Base-by-base conservation (phyloP, 176 grass and related monocot genomes). In the Juncus inflexus region DNA sequence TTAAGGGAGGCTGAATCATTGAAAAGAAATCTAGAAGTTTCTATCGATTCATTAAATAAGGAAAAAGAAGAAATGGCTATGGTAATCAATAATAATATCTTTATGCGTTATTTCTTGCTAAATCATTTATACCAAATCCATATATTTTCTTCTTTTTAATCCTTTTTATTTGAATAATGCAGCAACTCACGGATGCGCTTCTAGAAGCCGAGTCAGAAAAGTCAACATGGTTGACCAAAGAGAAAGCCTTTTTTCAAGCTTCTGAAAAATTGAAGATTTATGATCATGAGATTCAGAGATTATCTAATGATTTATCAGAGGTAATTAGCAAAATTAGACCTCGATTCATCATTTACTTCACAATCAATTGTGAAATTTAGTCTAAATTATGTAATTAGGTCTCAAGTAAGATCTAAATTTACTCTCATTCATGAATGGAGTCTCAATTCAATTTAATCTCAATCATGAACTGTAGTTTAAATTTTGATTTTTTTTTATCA, bases 181-280 rank as follows among this genome's bases (percentile, higher is more conserved):
- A 92, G 88, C 80, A 99, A 99, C 80, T 99, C 65, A 91, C 94
- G 40, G 88, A 91, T 80, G 80, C 62, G 15, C 80, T 99, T 78
- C 68, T 92, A 65, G 80, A 89, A 79, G 78, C 88, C 69, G 94
- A 99, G 49, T 81, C 83, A 64, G 82, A 89, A 82, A 92, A 78
- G 58, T 89, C 88, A 69, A 75, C 19, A 35, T 89, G 83, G 83
- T 56, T 52, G 61, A 37, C 71, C 58, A 89, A 84, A 65, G 83
- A 99, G 66, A 92, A 74, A 76, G 47, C 73, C 67, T 80, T 84
- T 54, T 19, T 73, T 53, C 67, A 86, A 61, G 75, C 74, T 63
- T 89, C 74, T 57, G 63, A 80, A 13, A 77, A 68, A 69, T 61
- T 84, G 58, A 75, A 79, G 67, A 66, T 78, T 42, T 86, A 67